Base-by-base conservation (phyloP, 495 filamentous ascomycete species). In the Aspergillus olivimuriae region DNA sequence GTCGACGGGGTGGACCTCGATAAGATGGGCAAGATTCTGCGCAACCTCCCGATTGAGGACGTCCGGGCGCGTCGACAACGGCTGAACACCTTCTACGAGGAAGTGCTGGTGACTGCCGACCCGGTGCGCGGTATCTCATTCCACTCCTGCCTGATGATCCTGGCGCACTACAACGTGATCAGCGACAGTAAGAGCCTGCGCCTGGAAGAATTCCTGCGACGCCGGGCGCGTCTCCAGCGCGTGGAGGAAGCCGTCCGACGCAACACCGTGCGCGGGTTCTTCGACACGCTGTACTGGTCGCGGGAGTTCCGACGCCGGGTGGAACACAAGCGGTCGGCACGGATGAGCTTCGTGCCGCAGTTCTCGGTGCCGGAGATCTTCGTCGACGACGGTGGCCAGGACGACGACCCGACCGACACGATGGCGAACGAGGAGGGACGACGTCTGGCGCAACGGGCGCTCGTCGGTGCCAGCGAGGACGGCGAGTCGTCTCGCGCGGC, bases 131-230 rank as follows among this genome's bases (percentile, higher is more conserved):
- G 92, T 18, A 89, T 99, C 39, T 84, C 85, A 4, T 99, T 99
- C 65, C 94, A 88, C 15, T 80, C 84, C 4, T 84, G 94, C n/a
- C 69, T 99, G 36, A 90, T 99, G 87, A 94, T 94, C 43, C 74
- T 99, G 14, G 91, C 94, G 12, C 94, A 99, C 65, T 92, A 97
- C 73, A 99, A 99, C 48, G 88, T 99, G 57, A 99, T 99, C 58
- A 94, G 81, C 48, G 92, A 99, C 70, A 96, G 81, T 70, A 96
- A 96, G 72, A 92, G 87, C 65, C 64, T 99, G 52, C 80, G 80
- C 24, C 78, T 99, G 2, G 90, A 99, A 56, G 92, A 99, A 57
- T 99, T 92, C 67, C 72, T 99, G 18, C 86, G 90, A 33, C 89
- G 92, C 16, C 84, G 89, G 16, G 84, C 89, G 26, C 81, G 91